phyloP scores from a whole-genome alignment of 2,329 filamentous ascomycete species.

The Trichoderma arundinaceum region DNA sequence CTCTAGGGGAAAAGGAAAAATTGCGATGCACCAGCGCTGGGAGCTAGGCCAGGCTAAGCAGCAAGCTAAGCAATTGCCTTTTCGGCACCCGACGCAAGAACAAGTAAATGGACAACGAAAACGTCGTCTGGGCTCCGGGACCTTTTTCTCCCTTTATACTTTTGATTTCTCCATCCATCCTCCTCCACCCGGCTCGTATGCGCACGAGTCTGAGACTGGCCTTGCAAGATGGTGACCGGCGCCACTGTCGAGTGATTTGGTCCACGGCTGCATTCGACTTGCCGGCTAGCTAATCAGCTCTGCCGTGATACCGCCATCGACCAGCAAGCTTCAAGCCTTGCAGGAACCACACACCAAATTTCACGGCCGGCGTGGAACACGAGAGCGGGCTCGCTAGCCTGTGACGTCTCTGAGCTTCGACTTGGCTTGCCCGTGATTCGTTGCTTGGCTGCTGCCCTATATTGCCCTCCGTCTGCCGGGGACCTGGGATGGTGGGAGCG shows the following conservation, averaged over 20 bases:
- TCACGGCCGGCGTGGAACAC: slow-evolving; percentile 20
- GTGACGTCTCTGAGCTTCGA: slow-evolving; percentile 22
- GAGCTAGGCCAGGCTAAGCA: slow-evolving; percentile 20
- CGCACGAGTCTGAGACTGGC: too few species aligned
- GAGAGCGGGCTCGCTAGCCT: slow-evolving; percentile 26
- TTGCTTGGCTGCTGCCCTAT: not conserved
- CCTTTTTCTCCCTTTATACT: slow-evolving; percentile 24
- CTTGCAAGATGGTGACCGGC: not conserved
- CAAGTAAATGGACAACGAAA: slow-evolving; percentile 19
- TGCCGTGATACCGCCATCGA: slow-evolving; percentile 30
- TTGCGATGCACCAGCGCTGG: slow-evolving; percentile 11
- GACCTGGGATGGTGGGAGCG: slow-evolving; percentile 19
- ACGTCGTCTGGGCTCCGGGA: slow-evolving; percentile 7
- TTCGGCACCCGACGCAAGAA: slow-evolving; percentile 27
- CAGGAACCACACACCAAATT: slow-evolving; percentile 25
- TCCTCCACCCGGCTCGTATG: slow-evolving; percentile 6
- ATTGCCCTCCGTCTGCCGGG: slow-evolving; percentile 9
- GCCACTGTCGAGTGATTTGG: slow-evolving; percentile 22
- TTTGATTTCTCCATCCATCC: not conserved
- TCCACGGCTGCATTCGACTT: slow-evolving; percentile 29
- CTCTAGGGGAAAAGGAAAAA: slow-evolving; percentile 29
- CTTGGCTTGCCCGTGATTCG: slow-evolving; percentile 17
- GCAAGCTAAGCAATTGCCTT: slow-evolving; percentile 29
- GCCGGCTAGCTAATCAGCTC: slow-evolving; percentile 24
- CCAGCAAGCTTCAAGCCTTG: slow-evolving; percentile 29